Percentiles rank a stretch among this genome's conserved stretches.
Evolutionary conservation across 2,329 filamentous ascomycete genomes (phyloP).

Genomic region (Podosphaera aphanis): DNA sequence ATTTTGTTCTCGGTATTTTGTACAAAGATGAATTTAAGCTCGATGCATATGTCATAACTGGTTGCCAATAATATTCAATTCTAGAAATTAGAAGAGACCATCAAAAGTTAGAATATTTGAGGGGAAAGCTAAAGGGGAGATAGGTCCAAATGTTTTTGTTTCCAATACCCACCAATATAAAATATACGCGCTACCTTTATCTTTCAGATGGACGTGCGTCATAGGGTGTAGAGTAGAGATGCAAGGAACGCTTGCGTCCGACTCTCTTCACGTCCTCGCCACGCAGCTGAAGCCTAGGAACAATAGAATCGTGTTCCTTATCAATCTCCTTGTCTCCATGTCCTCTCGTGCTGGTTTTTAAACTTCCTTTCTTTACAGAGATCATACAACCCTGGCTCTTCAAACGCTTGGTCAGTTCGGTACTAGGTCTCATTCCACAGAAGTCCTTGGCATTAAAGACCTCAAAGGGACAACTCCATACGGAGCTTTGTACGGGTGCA

Average conservation of each 20-base stretch:
- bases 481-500: constrained; percentile 26
- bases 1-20: neutral
- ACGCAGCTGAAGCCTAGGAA: neutral
- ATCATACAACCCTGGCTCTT: constrained; percentile 66
- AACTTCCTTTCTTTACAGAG: constrained; percentile 68
- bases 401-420: constrained; percentile 45
- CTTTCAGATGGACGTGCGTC: neutral
- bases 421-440: constrained; percentile 61
- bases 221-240: neutral
- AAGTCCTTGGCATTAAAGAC: constrained; percentile 75
- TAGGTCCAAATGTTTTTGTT: neutral
- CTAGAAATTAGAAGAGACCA: too few relatives aligned
- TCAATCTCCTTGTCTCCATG: constrained; percentile 11
- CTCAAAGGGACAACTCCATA: constrained; percentile 47
- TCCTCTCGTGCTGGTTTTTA: constrained; percentile 22
- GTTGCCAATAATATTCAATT: too few relatives aligned
- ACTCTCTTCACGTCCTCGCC: neutral
- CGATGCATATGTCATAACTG: too few relatives aligned
- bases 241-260: neutral
- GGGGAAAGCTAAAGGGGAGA: neutral
- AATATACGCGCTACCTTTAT: neutral
- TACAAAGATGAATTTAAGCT: too few relatives aligned
- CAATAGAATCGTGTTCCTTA: neutral
- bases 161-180: neutral
- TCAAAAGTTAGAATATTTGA: too few relatives aligned